phyloP scores from a whole-genome alignment of 345 rosid species.

The Gossypium turneri region DNA sequence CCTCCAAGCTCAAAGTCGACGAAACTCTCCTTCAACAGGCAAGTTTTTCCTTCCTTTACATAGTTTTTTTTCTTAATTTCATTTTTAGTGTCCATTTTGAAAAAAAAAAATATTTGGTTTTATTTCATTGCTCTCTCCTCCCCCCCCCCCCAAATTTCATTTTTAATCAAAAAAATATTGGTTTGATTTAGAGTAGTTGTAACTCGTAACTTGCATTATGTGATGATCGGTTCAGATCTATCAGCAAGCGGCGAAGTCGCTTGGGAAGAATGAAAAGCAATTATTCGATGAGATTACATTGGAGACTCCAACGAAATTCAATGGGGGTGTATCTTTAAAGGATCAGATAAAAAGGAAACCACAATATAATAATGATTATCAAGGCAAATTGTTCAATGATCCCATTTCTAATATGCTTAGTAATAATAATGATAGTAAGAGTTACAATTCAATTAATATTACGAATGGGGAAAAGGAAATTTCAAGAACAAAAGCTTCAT shows the following conservation, averaged over 20 bases:
- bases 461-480: constrained; percentile 30
- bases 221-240: constrained; percentile 55
- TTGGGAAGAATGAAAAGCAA: constrained; percentile 62
- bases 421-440: constrained; percentile 18
- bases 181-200: constrained; percentile 9
- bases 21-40: constrained; percentile 88
- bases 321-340: constrained; percentile 60
- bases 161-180: not conserved
- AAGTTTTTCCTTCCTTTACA: not conserved
- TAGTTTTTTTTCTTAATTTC: no score
- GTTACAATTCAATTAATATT: constrained; percentile 15
- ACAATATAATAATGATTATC: constrained; percentile 34
- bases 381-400: constrained; percentile 46
- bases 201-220: constrained; percentile 14
- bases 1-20: constrained; percentile 91
- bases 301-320: constrained; percentile 39
- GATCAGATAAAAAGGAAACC: constrained; percentile 72
- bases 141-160: no score
- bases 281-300: constrained; percentile 45
- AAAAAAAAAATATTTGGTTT: not conserved
- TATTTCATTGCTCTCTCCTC: not conserved
- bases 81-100: not conserved
- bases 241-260: constrained; percentile 93
- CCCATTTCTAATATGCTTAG: constrained; percentile 15
- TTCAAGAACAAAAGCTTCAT: constrained; percentile 5